Conservation (phyloP, 192 early-diverging fungal genomes). For the Coemansia sp. region DNA sequence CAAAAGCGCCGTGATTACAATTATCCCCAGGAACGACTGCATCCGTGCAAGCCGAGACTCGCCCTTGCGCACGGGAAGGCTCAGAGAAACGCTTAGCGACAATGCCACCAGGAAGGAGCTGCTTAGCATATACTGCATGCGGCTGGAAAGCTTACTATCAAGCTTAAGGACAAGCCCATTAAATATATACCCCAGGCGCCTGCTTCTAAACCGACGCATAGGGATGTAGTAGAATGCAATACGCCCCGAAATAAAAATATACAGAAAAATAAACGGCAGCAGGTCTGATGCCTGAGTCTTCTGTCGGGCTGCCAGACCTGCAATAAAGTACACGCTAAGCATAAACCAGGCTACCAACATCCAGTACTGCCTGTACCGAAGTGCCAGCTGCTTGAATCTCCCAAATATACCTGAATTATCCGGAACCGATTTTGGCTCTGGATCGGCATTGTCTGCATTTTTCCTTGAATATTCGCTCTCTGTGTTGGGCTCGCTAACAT, state of each 20-base stretch:
- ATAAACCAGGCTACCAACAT: constrained; percentile 52
- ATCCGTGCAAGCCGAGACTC: constrained; percentile 68
- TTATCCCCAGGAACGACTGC: constrained; percentile 73
- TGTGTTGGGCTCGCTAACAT: background rate
- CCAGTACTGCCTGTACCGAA: constrained; percentile 20
- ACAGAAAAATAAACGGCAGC: constrained; percentile 49
- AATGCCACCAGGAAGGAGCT: constrained; percentile 30
- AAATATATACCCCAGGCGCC: constrained; percentile 8
- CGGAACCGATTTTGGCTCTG: background rate
- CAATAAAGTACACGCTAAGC: constrained; percentile 63
- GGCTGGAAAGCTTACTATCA: constrained; percentile 7
- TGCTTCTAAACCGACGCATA: constrained; percentile 7
- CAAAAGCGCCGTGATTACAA: constrained; percentile 59
- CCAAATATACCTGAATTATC: background rate
- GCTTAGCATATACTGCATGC: constrained; percentile 31
- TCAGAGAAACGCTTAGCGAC: constrained; percentile 57
- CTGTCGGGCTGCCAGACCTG: constrained; percentile 54
- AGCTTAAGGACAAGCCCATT: background rate
- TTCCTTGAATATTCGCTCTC: background rate
- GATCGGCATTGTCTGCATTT: background rate
- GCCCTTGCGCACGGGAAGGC: constrained; percentile 36
- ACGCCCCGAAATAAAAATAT: constrained; percentile 57
- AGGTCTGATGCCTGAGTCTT: constrained; percentile 44
- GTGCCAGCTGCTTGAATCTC: background rate
- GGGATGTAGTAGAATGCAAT: constrained; percentile 51